A percentile compares a stretch with the other conserved stretches of the same genome.
Conservation (phyloP, 1,284 basidiomycete genomes). For the Papiliotrema terrestris region DNA sequence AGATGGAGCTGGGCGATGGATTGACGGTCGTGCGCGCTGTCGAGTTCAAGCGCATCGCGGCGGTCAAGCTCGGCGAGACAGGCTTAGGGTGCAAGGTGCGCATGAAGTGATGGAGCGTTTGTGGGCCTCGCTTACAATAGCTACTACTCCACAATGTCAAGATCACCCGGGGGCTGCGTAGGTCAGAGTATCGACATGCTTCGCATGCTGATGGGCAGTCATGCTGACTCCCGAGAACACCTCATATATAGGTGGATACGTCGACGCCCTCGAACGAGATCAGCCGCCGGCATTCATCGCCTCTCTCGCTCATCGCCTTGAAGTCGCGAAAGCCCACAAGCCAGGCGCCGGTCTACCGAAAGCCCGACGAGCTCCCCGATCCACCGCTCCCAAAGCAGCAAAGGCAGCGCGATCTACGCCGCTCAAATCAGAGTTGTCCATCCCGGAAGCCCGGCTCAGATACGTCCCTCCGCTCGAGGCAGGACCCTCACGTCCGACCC, state of each 20-base stretch:
- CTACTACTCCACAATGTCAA: slow-evolving; percentile 38
- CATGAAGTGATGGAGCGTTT: not conserved
- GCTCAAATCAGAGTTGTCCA: not conserved
- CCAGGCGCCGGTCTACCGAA: not conserved
- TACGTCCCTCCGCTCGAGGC: not conserved
- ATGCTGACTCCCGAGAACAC: slow-evolving; percentile 40
- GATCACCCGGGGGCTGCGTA: slow-evolving; percentile 26
- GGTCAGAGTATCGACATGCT: not conserved
- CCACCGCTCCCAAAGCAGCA: not conserved
- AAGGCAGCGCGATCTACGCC: not conserved
- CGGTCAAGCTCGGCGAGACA: slow-evolving; percentile 40
- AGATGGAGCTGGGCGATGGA: slow-evolving; percentile 43
- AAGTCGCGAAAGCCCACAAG: slow-evolving; percentile 12
- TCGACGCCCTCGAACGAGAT: slow-evolving; percentile 35
- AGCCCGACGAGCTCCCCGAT: not conserved
- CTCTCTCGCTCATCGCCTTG: slow-evolving; percentile 19
- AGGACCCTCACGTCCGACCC: not conserved
- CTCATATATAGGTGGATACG: slow-evolving; percentile 30
- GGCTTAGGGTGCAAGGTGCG: slow-evolving; percentile 43
- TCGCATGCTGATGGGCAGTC: slow-evolving; percentile 11
- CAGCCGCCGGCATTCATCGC: slow-evolving; percentile 35
- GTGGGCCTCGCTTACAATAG: slow-evolving; percentile 12
- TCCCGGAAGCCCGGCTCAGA: not conserved
- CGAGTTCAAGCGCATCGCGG: slow-evolving; percentile 39
- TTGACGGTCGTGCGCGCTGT: slow-evolving; percentile 34